Percentiles rank a stretch among this genome's conserved stretches.
Evolutionary conservation across 2,329 filamentous ascomycete genomes (phyloP).

Genomic region (Cladobotryum mycophilum): DNA sequence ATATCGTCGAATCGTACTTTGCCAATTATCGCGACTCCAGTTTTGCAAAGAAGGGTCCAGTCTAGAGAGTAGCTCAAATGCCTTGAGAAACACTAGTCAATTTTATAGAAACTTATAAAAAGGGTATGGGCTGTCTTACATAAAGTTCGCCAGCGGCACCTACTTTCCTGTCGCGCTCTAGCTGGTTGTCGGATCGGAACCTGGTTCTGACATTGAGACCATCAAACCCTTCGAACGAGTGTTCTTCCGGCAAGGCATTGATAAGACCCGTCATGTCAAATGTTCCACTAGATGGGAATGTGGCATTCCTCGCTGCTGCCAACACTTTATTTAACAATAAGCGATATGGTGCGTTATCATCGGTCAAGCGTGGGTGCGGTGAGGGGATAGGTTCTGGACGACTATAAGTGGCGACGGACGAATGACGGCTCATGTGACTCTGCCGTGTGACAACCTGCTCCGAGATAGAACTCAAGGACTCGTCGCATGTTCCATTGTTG

Average conservation of each 20-base stretch:
- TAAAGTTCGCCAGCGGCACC: slow-evolving; percentile 12
- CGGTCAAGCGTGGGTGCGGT: too few species aligned
- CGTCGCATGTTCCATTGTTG: too few species aligned
- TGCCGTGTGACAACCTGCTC: too few species aligned
- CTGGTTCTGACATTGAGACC: slow-evolving; percentile 12
- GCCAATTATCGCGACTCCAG: slow-evolving; percentile 37
- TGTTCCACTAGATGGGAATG: neutral
- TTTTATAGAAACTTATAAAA: neutral
- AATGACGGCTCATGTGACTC: too few species aligned
- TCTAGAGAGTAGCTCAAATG: slow-evolving; percentile 32
- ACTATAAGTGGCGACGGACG: too few species aligned
- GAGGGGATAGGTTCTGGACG: too few species aligned
- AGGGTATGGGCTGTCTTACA: slow-evolving; percentile 1
- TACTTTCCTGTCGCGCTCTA: slow-evolving; percentile 16
- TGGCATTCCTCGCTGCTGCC: neutral
- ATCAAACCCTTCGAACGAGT: slow-evolving; percentile 6
- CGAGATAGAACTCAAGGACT: too few species aligned
- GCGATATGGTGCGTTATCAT: too few species aligned
- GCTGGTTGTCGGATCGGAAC: slow-evolving; percentile 15
- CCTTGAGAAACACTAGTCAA: slow-evolving; percentile 19
- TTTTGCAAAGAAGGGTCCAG: slow-evolving; percentile 19
- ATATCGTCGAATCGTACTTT: slow-evolving; percentile 38
- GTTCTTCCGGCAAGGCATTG: neutral
- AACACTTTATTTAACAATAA: too few species aligned
- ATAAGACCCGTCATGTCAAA: neutral